Conservation (phyloP, 2,329 filamentous ascomycete species). For the Hymenoscyphus linearis region DNA sequence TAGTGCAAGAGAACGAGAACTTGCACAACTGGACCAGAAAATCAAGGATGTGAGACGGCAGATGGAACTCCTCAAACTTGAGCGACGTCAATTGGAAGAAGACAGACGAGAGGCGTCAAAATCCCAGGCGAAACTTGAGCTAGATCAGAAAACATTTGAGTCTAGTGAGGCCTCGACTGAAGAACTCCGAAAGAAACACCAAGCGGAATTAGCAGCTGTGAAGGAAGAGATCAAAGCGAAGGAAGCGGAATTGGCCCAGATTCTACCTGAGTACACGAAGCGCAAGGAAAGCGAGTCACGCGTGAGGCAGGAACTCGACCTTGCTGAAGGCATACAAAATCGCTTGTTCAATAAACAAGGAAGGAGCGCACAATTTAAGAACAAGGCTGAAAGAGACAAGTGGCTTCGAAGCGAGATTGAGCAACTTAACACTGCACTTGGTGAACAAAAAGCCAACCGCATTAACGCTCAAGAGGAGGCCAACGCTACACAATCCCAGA, state of each 20-base stretch:
- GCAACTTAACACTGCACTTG: slow-evolving; percentile 70
- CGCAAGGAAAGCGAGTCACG: slow-evolving; percentile 68
- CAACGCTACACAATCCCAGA: slow-evolving; percentile 61
- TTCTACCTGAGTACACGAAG: slow-evolving; percentile 73
- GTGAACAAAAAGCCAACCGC: slow-evolving; percentile 76
- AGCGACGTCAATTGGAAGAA: slow-evolving; percentile 81
- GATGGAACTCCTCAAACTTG: slow-evolving; percentile 77
- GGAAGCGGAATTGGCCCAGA: slow-evolving; percentile 66
- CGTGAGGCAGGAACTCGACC: slow-evolving; percentile 66
- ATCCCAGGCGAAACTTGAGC: slow-evolving; percentile 75
- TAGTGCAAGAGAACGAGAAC: slow-evolving; percentile 70
- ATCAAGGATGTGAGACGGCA: slow-evolving; percentile 77
- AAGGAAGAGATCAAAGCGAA: slow-evolving; percentile 69
- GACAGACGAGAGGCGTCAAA: slow-evolving; percentile 81
- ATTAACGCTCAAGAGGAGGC: slow-evolving; percentile 84
- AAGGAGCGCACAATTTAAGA: slow-evolving; percentile 79
- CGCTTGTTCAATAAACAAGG: slow-evolving; percentile 90
- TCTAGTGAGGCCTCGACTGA: slow-evolving; percentile 78
- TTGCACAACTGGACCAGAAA: slow-evolving; percentile 70
- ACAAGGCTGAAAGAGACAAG: slow-evolving; percentile 80
- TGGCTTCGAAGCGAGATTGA: slow-evolving; percentile 77
- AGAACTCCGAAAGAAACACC: slow-evolving; percentile 64
- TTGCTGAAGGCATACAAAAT: slow-evolving; percentile 68
- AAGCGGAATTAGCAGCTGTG: slow-evolving; percentile 66
- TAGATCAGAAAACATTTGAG: slow-evolving; percentile 75